Evolutionary conservation across 2,329 filamentous ascomycete species (phyloP).

Genomic region (Aspergillus viridinutans): DNA sequence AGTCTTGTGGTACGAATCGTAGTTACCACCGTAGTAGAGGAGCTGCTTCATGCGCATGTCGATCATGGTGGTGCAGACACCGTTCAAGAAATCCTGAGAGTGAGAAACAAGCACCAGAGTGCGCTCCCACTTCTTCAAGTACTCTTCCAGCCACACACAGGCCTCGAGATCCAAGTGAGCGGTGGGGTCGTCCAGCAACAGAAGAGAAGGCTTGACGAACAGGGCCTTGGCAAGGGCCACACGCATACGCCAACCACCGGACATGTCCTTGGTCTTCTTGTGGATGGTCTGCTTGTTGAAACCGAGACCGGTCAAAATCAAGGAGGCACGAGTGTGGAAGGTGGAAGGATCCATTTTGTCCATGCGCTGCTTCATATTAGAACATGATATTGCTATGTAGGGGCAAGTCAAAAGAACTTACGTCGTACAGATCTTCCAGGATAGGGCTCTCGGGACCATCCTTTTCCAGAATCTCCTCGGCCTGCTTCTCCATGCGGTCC

Average conservation of each 20-base stretch:
- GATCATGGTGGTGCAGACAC: slow-evolving; percentile 97
- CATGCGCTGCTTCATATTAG: slow-evolving; percentile 66
- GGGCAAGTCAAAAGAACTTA: slow-evolving; percentile 45
- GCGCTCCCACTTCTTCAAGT: slow-evolving; percentile 98
- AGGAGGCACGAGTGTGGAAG: slow-evolving; percentile 89
- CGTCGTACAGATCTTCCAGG: slow-evolving; percentile 92
- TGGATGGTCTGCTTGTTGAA: slow-evolving; percentile 98
- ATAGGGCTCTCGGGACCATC: slow-evolving; percentile 88
- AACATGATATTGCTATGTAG: background rate
- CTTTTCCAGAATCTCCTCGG: slow-evolving; percentile 85
- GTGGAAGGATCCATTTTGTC: slow-evolving; percentile 98
- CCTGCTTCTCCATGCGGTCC: slow-evolving; percentile 79
- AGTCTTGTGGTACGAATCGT: slow-evolving; percentile 97
- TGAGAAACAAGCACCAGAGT: slow-evolving; percentile 96
- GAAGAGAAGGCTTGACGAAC: slow-evolving; percentile 94
- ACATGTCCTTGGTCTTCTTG: slow-evolving; percentile 99
- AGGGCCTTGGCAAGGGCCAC: slow-evolving; percentile 95
- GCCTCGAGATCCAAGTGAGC: slow-evolving; percentile 99
- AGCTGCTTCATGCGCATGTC: slow-evolving; percentile 91
- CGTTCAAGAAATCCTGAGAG: slow-evolving; percentile 98
- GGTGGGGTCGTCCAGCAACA: slow-evolving; percentile 95
- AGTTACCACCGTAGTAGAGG: slow-evolving; percentile 99
- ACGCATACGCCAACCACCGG: slow-evolving; percentile 99
- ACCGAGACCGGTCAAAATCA: slow-evolving; percentile 96
- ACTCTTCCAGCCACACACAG: slow-evolving; percentile 99